A percentile compares a stretch with the other conserved stretches of the same genome.
phyloP scores from a whole-genome alignment of 805 yeast genomes.

The Metschnikowia matae region DNA sequence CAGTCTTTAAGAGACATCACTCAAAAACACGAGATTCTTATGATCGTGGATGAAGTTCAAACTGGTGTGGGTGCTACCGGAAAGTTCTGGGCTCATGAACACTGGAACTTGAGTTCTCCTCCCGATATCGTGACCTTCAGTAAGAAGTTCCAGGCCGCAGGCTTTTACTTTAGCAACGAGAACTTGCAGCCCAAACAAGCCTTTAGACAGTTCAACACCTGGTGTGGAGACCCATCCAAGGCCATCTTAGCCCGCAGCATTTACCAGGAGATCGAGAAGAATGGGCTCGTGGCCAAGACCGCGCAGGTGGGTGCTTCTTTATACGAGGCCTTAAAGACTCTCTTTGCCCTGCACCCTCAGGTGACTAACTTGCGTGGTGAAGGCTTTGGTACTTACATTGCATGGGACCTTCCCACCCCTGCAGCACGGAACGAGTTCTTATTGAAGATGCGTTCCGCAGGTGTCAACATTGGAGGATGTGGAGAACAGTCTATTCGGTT shows the following conservation, averaged over 20 bases:
- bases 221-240: slow-evolving; percentile 76
- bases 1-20: slow-evolving; percentile 61
- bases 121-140: slow-evolving; percentile 71
- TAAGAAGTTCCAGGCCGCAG: slow-evolving; percentile 71
- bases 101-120: slow-evolving; percentile 56
- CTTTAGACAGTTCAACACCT: slow-evolving; percentile 70
- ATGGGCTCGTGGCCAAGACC: slow-evolving; percentile 47
- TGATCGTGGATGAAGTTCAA: slow-evolving; percentile 71
- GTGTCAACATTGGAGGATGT: slow-evolving; percentile 68
- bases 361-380: slow-evolving; percentile 57
- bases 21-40: slow-evolving; percentile 49
- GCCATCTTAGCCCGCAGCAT: slow-evolving; percentile 61
- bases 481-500: slow-evolving; percentile 56
- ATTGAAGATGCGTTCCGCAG: slow-evolving; percentile 42
- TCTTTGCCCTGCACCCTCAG: slow-evolving; percentile 40
- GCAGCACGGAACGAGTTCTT: slow-evolving; percentile 46
- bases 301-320: slow-evolving; percentile 53
- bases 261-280: slow-evolving; percentile 48
- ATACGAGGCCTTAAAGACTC: slow-evolving; percentile 36
- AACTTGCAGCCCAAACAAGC: slow-evolving; percentile 56
- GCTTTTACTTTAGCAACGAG: slow-evolving; percentile 60
- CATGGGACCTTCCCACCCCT: slow-evolving; percentile 51
- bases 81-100: slow-evolving; percentile 70
- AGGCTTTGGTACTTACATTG: slow-evolving; percentile 60
- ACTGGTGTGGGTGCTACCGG: slow-evolving; percentile 75